Base-by-base conservation (phyloP, 1,284 basidiomycete species). In the Ustilago loliicola region DNA sequence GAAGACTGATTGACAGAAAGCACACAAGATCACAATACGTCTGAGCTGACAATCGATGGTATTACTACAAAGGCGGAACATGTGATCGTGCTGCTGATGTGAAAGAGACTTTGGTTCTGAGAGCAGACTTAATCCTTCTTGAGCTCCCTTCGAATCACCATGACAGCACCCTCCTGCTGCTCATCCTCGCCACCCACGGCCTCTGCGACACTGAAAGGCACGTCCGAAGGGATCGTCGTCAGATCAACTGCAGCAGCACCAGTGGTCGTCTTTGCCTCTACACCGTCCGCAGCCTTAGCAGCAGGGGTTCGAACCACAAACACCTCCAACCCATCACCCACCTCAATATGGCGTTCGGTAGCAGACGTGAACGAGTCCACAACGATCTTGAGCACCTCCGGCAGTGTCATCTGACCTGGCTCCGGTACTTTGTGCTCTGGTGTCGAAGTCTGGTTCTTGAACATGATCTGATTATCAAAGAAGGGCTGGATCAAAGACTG, bases 381-480 rank as follows among this genome's bases (percentile, higher is more conserved):
- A 11, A 82, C 81, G 55, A 86, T 80, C 65, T 79, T 79, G 34
- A 86, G 70, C 60, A 84, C 78, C 10, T 83, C 69, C 1, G 68
- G 69, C 10, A 86, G 59, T 2, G 75, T 70, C 70, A 85, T 79
- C 40, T 79, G 77, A 7, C 85, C 85, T 27, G 85, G 85, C 13
- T 68, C 77, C 17, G 85, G 85, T 0, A 85, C 68, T 10, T 55
- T 57, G 38, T 65, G 70, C 19, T 66, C 76, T n/a, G 83, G 77
- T 7, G 80, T 82, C 25, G 82, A 63, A 7, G 67, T 68, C 42
- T 84, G 84, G 70, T 86, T 86, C 54, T 78, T 80, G 68, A 83
- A 85, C 84, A 85, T 85, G 76, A 86, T 83, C 76, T 85, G 84
- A 66, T 75, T 83, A 72, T 86, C 85, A 38, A 86, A 72, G 72